phyloP scores from a whole-genome alignment of 192 early-diverging fungal species.

The Umbelopsis vinacea region DNA sequence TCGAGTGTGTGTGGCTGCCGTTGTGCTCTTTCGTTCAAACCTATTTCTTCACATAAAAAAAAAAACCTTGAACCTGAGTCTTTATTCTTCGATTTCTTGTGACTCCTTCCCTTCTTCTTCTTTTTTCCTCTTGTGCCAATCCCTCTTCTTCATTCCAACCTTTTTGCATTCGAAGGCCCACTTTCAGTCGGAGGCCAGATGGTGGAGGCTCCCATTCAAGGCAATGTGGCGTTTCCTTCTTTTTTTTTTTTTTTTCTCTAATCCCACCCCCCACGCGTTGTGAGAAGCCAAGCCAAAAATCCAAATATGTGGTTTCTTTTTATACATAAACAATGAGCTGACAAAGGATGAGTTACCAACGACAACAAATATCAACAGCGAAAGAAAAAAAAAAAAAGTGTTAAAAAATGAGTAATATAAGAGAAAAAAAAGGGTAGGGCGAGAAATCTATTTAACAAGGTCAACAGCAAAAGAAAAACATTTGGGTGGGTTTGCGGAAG shows the following conservation, averaged over 20 bases:
- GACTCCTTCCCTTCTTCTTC: background rate
- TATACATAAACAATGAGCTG: conserved; percentile 22
- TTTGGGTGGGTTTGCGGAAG: too few relatives aligned
- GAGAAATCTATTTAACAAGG: conserved; percentile 18
- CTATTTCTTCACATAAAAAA: background rate
- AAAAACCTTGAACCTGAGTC: background rate
- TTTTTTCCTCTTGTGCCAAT: background rate
- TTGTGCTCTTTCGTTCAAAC: background rate
- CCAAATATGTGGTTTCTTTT: background rate
- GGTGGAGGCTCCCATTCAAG: conserved; percentile 12
- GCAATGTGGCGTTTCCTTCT: conserved; percentile 16
- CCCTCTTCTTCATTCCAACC: background rate
- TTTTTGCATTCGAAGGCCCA: background rate
- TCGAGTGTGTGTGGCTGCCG: background rate
- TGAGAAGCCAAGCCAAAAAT: background rate
- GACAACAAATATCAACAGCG: conserved; percentile 21
- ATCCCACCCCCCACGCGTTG: background rate
- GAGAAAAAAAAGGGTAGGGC: background rate
- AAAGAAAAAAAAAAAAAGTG: background rate
- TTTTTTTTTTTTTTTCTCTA: conserved; percentile 12
- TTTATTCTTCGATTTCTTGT: background rate
- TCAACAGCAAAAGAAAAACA: background rate
- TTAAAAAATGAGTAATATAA: background rate
- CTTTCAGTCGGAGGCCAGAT: conserved; percentile 8
- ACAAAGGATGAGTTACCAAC: conserved; percentile 10